Percentiles rank a stretch among this genome's conserved stretches.
These are phyloP conservation scores for Rhypophila decipiens DNA, from an alignment of 495 filamentous ascomycete species.

Conservation along the genomic window DNA sequence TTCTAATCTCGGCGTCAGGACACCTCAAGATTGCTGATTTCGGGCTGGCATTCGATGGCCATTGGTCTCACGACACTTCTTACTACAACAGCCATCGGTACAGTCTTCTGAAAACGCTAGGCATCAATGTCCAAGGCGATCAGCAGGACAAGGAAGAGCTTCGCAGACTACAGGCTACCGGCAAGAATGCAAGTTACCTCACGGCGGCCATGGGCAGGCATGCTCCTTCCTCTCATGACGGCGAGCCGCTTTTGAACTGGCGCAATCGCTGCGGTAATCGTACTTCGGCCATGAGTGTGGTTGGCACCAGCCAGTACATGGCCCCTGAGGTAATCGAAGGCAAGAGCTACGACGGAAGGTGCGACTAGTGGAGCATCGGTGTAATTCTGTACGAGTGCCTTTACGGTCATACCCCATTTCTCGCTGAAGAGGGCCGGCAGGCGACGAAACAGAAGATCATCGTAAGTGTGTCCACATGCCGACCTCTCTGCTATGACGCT, in stretches of 20 bases:
- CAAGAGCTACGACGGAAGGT: slow-evolving; percentile 79
- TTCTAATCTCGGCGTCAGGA: slow-evolving; percentile 78
- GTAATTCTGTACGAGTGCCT: slow-evolving; percentile 92
- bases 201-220: slow-evolving; percentile 45
- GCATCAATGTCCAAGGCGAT: slow-evolving; percentile 71
- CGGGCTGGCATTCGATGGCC: slow-evolving; percentile 87
- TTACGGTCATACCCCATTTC: slow-evolving; percentile 86
- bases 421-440: slow-evolving; percentile 64
- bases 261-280: slow-evolving; percentile 70
- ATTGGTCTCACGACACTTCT: slow-evolving; percentile 83
- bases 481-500: background rate
- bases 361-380: slow-evolving; percentile 95
- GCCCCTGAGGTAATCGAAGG: slow-evolving; percentile 87
- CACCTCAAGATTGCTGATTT: slow-evolving; percentile 96
- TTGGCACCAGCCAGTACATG: slow-evolving; percentile 97
- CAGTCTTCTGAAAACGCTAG: slow-evolving; percentile 65
- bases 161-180: slow-evolving; percentile 36
- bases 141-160: slow-evolving; percentile 58
- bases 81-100: slow-evolving; percentile 82
- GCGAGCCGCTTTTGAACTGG: slow-evolving; percentile 64
- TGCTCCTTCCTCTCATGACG: no score
- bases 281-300: slow-evolving; percentile 72
- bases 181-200: slow-evolving; percentile 42
- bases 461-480: slow-evolving; percentile 39
- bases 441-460: slow-evolving; percentile 77